Evolutionary conservation across 192 early-diverging fungal genomes (phyloP).

Genomic region (Coemansia sp.): DNA sequence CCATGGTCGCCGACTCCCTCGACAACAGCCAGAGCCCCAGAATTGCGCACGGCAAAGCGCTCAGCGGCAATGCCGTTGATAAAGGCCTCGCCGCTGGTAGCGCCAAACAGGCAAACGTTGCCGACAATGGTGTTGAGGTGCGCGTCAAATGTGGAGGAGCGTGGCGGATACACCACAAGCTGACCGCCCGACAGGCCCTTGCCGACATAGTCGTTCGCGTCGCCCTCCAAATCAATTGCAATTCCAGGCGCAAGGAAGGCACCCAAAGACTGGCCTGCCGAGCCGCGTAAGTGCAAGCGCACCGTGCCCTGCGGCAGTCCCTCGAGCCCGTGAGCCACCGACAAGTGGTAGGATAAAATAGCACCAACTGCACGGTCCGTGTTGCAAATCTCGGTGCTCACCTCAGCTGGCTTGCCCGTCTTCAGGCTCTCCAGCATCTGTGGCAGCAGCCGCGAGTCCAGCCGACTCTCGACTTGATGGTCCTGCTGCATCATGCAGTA

Average conservation of each 20-base stretch:
- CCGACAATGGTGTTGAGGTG: slow-evolving; percentile 93
- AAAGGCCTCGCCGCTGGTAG: slow-evolving; percentile 87
- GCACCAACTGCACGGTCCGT: slow-evolving; percentile 95
- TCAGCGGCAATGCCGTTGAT: slow-evolving; percentile 94
- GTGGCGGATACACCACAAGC: slow-evolving; percentile 87
- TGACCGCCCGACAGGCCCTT: slow-evolving; percentile 96
- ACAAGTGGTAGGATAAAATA: slow-evolving; percentile 88
- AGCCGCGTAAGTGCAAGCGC: slow-evolving; percentile 80
- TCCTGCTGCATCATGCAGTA: slow-evolving; percentile 81
- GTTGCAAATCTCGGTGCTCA: slow-evolving; percentile 75
- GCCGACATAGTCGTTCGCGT: slow-evolving; percentile 98
- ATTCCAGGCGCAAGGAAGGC: slow-evolving; percentile 91
- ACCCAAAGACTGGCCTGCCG: slow-evolving; percentile 94
- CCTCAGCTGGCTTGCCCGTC: slow-evolving; percentile 55
- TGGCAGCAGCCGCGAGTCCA: slow-evolving; percentile 86
- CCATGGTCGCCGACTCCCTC: slow-evolving; percentile 99
- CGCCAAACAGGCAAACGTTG: slow-evolving; percentile 97
- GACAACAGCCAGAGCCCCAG: slow-evolving; percentile 91
- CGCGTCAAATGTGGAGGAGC: slow-evolving; percentile 69
- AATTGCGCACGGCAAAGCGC: slow-evolving; percentile 97
- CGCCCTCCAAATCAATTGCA: slow-evolving; percentile 90
- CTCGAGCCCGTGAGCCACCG: slow-evolving; percentile 67
- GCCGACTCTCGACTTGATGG: slow-evolving; percentile 79
- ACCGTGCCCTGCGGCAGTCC: slow-evolving; percentile 88
- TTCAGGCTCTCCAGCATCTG: slow-evolving; percentile 71